Percentiles rank a stretch among this genome's conserved stretches.
phyloP scores from a whole-genome alignment of 2,329 filamentous ascomycete species.

The Hypoxylon sp. region DNA sequence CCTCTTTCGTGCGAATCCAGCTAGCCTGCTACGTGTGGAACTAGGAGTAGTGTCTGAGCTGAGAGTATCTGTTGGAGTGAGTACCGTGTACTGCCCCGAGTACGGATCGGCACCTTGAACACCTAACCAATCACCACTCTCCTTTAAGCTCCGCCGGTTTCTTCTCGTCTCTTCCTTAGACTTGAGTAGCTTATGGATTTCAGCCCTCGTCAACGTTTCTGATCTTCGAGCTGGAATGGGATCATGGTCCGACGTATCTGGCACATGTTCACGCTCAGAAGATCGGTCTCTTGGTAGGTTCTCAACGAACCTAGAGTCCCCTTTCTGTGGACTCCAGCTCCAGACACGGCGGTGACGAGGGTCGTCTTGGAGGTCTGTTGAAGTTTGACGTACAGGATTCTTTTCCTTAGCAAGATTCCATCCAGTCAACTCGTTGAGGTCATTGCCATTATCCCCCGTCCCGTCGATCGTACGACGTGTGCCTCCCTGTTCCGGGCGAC shows the following conservation, averaged over 20 bases:
- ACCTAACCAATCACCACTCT: constrained; percentile 71
- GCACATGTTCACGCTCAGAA: constrained; percentile 18
- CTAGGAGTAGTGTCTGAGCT: constrained; percentile 60
- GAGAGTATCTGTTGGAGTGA: constrained; percentile 63
- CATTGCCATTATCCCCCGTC: constrained; percentile 43
- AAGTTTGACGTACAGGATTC: constrained; percentile 3
- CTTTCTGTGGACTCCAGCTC: constrained; percentile 41
- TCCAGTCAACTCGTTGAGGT: constrained; percentile 49
- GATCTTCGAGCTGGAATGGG: constrained; percentile 29
- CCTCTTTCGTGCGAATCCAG: constrained; percentile 54
- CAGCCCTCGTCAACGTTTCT: constrained; percentile 36
- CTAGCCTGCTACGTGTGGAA: constrained; percentile 55
- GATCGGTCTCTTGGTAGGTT: constrained; percentile 27
- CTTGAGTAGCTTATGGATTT: constrained; percentile 44
- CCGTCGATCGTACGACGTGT: constrained; percentile 57
- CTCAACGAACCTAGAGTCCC: constrained; percentile 37
- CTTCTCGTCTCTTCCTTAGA: constrained; percentile 56
- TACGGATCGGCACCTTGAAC: constrained; percentile 72
- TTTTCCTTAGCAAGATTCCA: constrained; percentile 52
- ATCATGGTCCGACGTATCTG: constrained; percentile 9
- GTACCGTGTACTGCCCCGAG: constrained; percentile 67
- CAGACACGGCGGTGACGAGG: constrained; percentile 29
- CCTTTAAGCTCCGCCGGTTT: constrained; percentile 64
- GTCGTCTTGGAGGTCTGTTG: constrained; percentile 14
- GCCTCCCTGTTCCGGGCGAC: constrained; percentile 66